Evolutionary conservation across 805 yeast genomes (phyloP).

Genomic region (Martiniozyma abietophila): DNA sequence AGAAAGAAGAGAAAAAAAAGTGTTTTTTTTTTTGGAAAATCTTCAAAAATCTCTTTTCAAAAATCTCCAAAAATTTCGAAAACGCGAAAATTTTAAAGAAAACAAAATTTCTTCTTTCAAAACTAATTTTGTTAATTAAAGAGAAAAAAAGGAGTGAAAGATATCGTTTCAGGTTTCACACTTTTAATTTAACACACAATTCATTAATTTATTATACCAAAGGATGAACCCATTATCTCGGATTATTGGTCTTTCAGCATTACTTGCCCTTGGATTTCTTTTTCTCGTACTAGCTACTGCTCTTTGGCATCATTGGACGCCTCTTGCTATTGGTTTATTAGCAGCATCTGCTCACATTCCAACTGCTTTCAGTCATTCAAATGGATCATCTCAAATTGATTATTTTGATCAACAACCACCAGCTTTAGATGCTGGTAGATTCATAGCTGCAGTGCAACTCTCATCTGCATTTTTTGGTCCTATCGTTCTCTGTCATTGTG

Average conservation of each 20-base stretch:
- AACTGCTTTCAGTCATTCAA: background rate
- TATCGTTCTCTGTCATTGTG: conserved; percentile 64
- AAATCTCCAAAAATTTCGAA: too few relatives aligned
- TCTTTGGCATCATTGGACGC: conserved; percentile 84
- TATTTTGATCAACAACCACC: background rate
- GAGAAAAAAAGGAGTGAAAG: too few relatives aligned
- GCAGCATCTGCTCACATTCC: background rate
- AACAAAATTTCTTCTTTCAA: too few relatives aligned
- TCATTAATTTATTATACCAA: too few relatives aligned
- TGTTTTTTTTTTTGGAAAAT: too few relatives aligned
- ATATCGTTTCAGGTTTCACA: too few relatives aligned
- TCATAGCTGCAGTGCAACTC: conserved; percentile 66
- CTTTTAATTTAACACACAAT: too few relatives aligned
- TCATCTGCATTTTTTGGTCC: conserved; percentile 73
- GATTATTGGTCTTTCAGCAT: conserved; percentile 65
- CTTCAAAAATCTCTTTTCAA: too few relatives aligned
- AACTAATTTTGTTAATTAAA: too few relatives aligned
- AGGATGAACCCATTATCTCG: conserved; percentile 61
- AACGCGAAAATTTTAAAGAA: too few relatives aligned
- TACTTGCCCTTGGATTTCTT: conserved; percentile 83
- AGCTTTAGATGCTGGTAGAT: conserved; percentile 75
- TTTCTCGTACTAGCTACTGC: conserved; percentile 84
- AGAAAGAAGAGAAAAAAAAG: too few relatives aligned
- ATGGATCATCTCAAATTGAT: background rate
- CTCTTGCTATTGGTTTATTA: conserved; percentile 49